Evolutionary conservation across 2,329 filamentous ascomycete species (phyloP).

Genomic region (Neopestalotiopsis rosae): DNA sequence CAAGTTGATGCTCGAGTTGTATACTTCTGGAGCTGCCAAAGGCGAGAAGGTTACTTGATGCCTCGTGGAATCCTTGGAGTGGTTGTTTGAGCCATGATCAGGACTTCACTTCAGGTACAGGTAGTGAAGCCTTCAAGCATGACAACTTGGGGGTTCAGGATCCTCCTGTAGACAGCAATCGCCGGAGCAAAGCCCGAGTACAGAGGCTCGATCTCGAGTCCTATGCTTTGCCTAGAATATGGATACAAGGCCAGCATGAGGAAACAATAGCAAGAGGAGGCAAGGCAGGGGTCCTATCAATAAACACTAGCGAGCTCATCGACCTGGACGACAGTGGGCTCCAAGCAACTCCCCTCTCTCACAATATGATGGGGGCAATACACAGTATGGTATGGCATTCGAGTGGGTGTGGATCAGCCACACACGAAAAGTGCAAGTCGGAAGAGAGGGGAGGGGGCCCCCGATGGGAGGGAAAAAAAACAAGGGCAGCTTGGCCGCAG

Average conservation of each 20-base stretch:
- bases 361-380: not conserved
- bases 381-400: not conserved
- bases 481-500: too few species aligned
- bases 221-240: not conserved
- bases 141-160: not conserved
- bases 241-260: not conserved
- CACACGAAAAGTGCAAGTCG: slow-evolving; percentile 11
- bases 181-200: not conserved
- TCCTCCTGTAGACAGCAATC: not conserved
- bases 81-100: too few species aligned
- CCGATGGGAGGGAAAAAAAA: too few species aligned
- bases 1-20: too few species aligned
- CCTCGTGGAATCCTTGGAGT: not conserved
- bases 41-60: not conserved
- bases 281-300: not conserved
- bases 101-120: too few species aligned
- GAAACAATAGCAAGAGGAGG: too few species aligned
- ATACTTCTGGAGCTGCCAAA: too few species aligned
- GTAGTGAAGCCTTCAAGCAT: not conserved
- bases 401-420: not conserved
- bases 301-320: not conserved
- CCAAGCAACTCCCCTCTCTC: too few species aligned
- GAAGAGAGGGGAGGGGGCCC: not conserved
- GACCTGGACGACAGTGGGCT: not conserved
- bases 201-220: not conserved